A percentile compares a stretch with the other conserved stretches of the same genome.
phyloP scores from a whole-genome alignment of 768 basidiomycete species.

The Lyophyllum decastes region DNA sequence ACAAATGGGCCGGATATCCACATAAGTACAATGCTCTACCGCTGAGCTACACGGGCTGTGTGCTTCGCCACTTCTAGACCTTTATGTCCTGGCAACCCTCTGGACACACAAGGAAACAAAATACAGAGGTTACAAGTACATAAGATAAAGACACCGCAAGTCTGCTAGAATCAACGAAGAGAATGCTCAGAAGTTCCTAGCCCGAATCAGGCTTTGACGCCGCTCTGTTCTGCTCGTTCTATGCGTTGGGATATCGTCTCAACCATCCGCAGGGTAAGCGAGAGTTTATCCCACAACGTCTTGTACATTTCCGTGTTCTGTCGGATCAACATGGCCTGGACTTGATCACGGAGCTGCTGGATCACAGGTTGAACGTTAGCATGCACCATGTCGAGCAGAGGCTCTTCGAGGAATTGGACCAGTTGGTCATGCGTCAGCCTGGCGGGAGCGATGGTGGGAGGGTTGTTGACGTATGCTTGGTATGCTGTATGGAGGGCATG shows the following conservation, averaged over 20 bases:
- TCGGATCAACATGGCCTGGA: conserved; percentile 21
- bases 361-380: conserved; percentile 23
- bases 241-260: conserved; percentile 18
- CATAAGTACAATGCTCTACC: conserved; percentile 66
- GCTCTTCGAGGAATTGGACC: conserved; percentile 23
- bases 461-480: conserved; percentile 18
- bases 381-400: conserved; percentile 24
- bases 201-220: not conserved
- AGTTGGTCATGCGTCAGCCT: conserved; percentile 23
- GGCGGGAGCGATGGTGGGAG: conserved; percentile 16
- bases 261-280: conserved; percentile 18
- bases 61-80: not conserved
- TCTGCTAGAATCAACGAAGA: not conserved
- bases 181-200: not conserved
- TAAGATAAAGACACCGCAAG: not conserved
- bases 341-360: conserved; percentile 19
- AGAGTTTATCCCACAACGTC: conserved; percentile 24
- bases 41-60: conserved; percentile 54
- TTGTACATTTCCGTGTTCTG: conserved; percentile 26
- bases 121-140: no score
- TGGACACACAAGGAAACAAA: no score
- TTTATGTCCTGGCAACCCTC: not conserved
- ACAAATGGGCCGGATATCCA: conserved; percentile 37
- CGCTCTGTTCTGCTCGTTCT: not conserved
- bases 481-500: conserved; percentile 26